Base-by-base conservation (phyloP, 768 basidiomycete species). In the Calocybe cyanea region DNA sequence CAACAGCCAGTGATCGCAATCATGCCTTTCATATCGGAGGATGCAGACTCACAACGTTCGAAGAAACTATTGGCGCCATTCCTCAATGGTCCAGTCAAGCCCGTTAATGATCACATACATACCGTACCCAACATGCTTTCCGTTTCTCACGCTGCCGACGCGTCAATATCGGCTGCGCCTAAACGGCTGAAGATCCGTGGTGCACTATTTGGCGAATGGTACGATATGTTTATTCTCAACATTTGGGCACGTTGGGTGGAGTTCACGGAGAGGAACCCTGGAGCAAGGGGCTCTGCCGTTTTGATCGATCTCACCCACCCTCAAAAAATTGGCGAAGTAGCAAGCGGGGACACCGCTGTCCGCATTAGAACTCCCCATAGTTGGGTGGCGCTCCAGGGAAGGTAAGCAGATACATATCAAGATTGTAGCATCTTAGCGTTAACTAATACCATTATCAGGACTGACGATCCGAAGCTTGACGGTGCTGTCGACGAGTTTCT, bases 11-110 rank as follows among this genome's bases (percentile, higher is more conserved):
- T 32, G 11, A 35, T 59, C 4, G 38, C 47, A 2, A 49, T 57
- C 31, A 43, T 58, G 10, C 58, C 58, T 13, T 57, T 47, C 41
- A 45, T 59, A 23, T 43, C 53, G 21, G 49, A 49, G 23, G 40
- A 50, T 18, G 20, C 13, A 9, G 30, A 35, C 18, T 17, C 40
- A 3, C 38, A 38, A 14, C 46, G 47, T 8, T 50, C 55, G 1
- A 44, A 49, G 4, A 37, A 42, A 20, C 30, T 56, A n/a, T 47
- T 60, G 11, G 45, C 49, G 11, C 55, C 59, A 8, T 60, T 60
- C 46, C 47, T 49, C 21, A 31, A 18, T 7, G 50, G 25, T 5
- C 21, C 38, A 10, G 24, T 56, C 24, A 49, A 45, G 18, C 55
- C 55, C 11, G 20, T 56, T 9, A 18, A 55, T 0, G 56, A 59